Evolutionary conservation across 2,329 filamentous ascomycete species (phyloP).

Genomic region (Kalaharituber pfeilii): DNA sequence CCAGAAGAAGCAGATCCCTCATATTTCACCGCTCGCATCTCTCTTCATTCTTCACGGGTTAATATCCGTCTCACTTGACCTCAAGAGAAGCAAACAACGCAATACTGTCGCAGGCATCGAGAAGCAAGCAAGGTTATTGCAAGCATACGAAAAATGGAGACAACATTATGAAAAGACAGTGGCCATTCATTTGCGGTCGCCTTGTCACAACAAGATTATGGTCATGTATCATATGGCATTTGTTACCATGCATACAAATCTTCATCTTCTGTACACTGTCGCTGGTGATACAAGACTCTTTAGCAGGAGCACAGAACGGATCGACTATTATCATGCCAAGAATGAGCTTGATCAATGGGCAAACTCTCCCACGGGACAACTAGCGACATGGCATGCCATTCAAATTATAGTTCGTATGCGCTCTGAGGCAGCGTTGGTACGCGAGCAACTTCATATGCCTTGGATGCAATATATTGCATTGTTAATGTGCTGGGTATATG

Average conservation of each 20-base stretch:
- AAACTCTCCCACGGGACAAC: conserved; percentile 8
- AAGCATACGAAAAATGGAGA: conserved; percentile 17
- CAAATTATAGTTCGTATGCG: conserved; percentile 15
- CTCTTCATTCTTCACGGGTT: conserved; percentile 17
- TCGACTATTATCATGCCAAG: conserved; percentile 16
- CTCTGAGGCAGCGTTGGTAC: background rate
- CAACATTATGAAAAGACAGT: conserved; percentile 16
- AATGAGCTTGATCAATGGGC: conserved; percentile 17
- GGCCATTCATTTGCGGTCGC: conserved; percentile 12
- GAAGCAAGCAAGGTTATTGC: conserved; percentile 13
- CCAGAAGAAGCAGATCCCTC: conserved; percentile 12
- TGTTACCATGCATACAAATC: conserved; percentile 17
- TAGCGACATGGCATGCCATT: conserved; percentile 19
- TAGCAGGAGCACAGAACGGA: conserved; percentile 10
- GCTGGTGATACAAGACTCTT: conserved; percentile 15
- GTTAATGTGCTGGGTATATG: conserved; percentile 18
- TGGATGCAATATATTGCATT: conserved; percentile 17
- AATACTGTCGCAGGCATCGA: conserved; percentile 14
- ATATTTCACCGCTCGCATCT: conserved; percentile 14
- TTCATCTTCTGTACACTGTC: conserved; percentile 14
- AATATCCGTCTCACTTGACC: conserved; percentile 16
- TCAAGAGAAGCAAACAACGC: conserved; percentile 13
- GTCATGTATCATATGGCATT: conserved; percentile 18
- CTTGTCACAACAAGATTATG: conserved; percentile 15
- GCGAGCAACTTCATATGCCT: background rate